Evolutionary conservation across 1,284 basidiomycete genomes (phyloP).

Genomic region (Ceratobasidium sp.): DNA sequence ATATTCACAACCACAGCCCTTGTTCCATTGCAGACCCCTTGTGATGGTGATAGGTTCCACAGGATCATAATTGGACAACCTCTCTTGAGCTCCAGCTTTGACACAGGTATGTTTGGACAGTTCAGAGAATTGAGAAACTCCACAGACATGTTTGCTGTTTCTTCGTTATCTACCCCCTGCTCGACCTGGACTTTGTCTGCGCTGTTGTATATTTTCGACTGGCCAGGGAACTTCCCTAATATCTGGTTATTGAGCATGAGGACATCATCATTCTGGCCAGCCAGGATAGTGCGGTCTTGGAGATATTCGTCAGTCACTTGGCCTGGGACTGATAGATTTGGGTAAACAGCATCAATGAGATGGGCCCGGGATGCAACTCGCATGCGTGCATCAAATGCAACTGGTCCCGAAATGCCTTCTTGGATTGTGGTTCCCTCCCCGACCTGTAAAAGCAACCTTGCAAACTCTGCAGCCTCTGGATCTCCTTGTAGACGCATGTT

Average conservation of each 20-base stretch:
- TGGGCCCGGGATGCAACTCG: conserved; percentile 42
- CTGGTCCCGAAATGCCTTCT: conserved; percentile 42
- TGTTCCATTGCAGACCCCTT: conserved; percentile 55
- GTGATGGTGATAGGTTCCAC: conserved; percentile 51
- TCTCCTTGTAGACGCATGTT: conserved; percentile 55
- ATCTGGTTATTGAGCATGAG: conserved; percentile 51
- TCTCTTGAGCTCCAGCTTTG: conserved; percentile 49
- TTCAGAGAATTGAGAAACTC: conserved; percentile 48
- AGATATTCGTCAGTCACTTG: conserved; percentile 50
- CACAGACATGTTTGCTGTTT: conserved; percentile 34
- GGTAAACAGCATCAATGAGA: conserved; percentile 53
- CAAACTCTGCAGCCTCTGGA: conserved; percentile 50
- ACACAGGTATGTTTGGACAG: conserved; percentile 50
- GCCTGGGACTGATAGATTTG: conserved; percentile 43
- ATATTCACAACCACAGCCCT: conserved; percentile 47
- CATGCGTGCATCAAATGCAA: conserved; percentile 51
- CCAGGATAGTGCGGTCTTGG: conserved; percentile 53
- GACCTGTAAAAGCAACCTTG: conserved; percentile 56
- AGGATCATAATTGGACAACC: conserved; percentile 53
- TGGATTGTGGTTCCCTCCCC: conserved; percentile 52
- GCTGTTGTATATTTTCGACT: conserved; percentile 47
- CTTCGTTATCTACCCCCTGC: conserved; percentile 45
- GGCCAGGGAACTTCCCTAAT: conserved; percentile 51
- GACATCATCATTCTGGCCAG: conserved; percentile 54
- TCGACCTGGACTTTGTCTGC: conserved; percentile 49